Percentiles rank a stretch among this genome's conserved stretches.
Evolutionary conservation across 1,284 basidiomycete species (phyloP).

Genomic region (Macrocystidia cucumis): DNA sequence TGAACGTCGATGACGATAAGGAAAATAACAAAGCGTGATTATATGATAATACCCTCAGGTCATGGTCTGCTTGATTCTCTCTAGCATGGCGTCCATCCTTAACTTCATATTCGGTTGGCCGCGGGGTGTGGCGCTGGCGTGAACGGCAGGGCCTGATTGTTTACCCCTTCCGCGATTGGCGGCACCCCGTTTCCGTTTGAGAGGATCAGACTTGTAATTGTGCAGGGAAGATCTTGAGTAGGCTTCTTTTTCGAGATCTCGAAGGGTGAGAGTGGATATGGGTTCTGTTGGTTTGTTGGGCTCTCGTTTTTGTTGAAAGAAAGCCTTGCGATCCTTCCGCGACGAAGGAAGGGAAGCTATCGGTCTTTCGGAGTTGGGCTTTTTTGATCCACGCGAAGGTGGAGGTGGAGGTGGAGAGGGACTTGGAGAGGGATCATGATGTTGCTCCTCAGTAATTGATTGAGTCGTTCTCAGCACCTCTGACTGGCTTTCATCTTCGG

Average conservation of each 20-base stretch:
- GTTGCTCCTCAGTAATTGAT: slow-evolving; percentile 9
- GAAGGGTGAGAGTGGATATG: slow-evolving; percentile 27
- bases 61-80: slow-evolving; percentile 62
- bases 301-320: slow-evolving; percentile 5
- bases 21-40: slow-evolving; percentile 38
- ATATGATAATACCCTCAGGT: too few species aligned
- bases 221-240: slow-evolving; percentile 53
- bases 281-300: slow-evolving; percentile 9
- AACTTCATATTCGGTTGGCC: slow-evolving; percentile 75
- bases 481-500: slow-evolving; percentile 7
- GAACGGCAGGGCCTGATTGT: slow-evolving; percentile 22
- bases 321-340: not conserved
- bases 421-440: slow-evolving; percentile 3
- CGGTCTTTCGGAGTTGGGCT: slow-evolving; percentile 1
- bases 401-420: not conserved
- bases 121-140: too few species aligned
- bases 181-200: slow-evolving; percentile 18
- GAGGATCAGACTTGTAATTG: slow-evolving; percentile 42
- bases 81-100: slow-evolving; percentile 72
- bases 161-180: slow-evolving; percentile 9
- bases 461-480: too few species aligned
- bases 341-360: slow-evolving; percentile 4
- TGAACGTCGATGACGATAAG: slow-evolving; percentile 57
- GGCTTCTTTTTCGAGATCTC: slow-evolving; percentile 52
- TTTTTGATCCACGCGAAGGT: not conserved